Base-by-base conservation (phyloP, 208 protist genomes). In the Crithidia expoeki region DNA sequence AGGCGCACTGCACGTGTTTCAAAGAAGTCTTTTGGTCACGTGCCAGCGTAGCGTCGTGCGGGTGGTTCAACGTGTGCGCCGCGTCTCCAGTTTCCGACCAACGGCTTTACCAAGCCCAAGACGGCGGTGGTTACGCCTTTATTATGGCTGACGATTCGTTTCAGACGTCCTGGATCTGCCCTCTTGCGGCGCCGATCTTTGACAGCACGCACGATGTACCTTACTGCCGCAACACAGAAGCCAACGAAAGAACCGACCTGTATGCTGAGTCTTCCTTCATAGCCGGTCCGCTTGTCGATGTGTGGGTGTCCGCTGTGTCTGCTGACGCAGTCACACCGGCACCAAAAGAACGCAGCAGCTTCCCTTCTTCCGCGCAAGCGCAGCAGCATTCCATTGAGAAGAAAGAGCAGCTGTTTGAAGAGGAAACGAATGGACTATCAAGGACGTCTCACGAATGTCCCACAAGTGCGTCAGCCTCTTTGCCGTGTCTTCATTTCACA, bases 231-330 rank as follows among this genome's bases (percentile, higher is more conserved):
- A 40, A 47, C n/a, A n/a, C n/a, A 38, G 14, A 51, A 9, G 42
- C 4, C 23, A 9, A 12, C 11, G 19, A 40, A 27, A 28, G 23
- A 11, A 10, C 5, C 21, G 12, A 28, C 2, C 10, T 16, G 23
- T 1, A 10, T 9, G 21, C 17, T 4, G 50, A 19, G 5, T 28
- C 42, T 14, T 6, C n/a, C 28, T 32, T 65, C 2, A 23, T 21
- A 14, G 69, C 53, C n/a, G 51, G 69, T 0, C 69, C 53, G 1
- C 61, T 75, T 16, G 4, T 27, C 1, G 69, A 75, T 63, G 51
- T 68, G 40, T 75, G 69, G 69, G 69, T 75, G 53, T 30, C 38
- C 36, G 42, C 50, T 19, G 69, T 69, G 9, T 68, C 61, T 0
- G 69, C 59, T 14, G 10, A 33, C n/a, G 51, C 42, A 7, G n/a